phyloP scores from a whole-genome alignment of 192 early-diverging fungal species.

The Backusella psychrophila region DNA sequence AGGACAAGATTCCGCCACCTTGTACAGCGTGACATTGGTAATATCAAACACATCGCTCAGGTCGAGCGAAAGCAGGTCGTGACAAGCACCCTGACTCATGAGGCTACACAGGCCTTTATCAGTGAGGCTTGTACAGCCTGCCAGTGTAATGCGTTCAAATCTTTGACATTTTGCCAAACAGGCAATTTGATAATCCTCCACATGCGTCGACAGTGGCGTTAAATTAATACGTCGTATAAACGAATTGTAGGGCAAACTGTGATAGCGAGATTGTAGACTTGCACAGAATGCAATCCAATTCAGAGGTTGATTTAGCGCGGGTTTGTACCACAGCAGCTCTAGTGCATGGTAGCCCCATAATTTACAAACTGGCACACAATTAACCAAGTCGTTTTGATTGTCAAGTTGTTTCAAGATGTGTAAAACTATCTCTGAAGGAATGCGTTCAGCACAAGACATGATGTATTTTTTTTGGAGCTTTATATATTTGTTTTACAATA shows the following conservation, averaged over 20 bases:
- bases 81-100: conserved; percentile 29
- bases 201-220: conserved; percentile 40
- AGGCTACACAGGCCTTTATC: conserved; percentile 45
- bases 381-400: conserved; percentile 40
- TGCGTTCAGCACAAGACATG: conserved; percentile 13
- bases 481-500: background rate
- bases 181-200: conserved; percentile 38
- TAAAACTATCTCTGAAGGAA: conserved; percentile 52
- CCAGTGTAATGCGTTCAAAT: conserved; percentile 51
- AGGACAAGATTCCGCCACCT: conserved; percentile 45
- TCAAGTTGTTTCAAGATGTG: conserved; percentile 48
- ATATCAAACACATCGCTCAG: conserved; percentile 48
- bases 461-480: background rate
- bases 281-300: conserved; percentile 32
- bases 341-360: conserved; percentile 54
- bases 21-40: conserved; percentile 39
- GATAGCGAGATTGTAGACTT: background rate
- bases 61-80: conserved; percentile 46
- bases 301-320: conserved; percentile 22
- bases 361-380: conserved; percentile 49
- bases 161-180: conserved; percentile 40
- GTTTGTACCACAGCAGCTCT: conserved; percentile 55
- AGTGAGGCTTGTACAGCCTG: conserved; percentile 44
- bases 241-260: conserved; percentile 38
- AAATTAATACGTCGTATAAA: conserved; percentile 59